phyloP scores from a whole-genome alignment of 2,329 filamentous ascomycete genomes.

The Alternaria infectoria region DNA sequence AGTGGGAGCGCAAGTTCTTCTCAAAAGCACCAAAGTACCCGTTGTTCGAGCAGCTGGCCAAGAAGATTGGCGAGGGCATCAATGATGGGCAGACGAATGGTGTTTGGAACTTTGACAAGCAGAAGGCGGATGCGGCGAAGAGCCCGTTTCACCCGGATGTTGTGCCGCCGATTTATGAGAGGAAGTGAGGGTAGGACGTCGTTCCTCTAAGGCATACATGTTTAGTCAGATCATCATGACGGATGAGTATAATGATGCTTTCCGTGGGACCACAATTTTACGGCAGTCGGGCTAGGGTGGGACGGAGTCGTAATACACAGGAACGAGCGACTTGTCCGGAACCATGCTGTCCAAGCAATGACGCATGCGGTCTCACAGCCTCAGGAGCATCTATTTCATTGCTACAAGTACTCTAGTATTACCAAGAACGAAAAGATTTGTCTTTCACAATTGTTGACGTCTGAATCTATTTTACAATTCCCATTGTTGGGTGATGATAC shows the following conservation, averaged over 20 bases:
- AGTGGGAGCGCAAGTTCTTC: conserved; percentile 90
- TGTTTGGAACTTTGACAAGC: conserved; percentile 71
- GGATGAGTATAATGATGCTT: too few relatives aligned
- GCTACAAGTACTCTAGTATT: too few relatives aligned
- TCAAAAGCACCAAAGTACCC: conserved; percentile 49
- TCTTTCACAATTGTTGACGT: too few relatives aligned
- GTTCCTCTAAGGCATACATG: too few relatives aligned
- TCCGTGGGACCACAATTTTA: too few relatives aligned
- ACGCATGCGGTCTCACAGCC: too few relatives aligned
- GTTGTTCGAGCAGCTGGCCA: conserved; percentile 57
- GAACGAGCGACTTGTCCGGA: too few relatives aligned
- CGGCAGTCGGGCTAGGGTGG: too few relatives aligned
- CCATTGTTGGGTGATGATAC: neutral
- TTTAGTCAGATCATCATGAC: too few relatives aligned
- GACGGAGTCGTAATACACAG: too few relatives aligned
- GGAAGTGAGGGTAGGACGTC: conserved; percentile 5
- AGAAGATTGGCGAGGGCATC: conserved; percentile 53
- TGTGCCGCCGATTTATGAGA: conserved; percentile 35
- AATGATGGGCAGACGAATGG: conserved; percentile 72
- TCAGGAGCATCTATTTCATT: too few relatives aligned
- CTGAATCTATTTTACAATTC: neutral
- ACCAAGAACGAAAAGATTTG: neutral
- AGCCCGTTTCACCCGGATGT: conserved; percentile 38
- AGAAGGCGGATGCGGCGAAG: conserved; percentile 51
- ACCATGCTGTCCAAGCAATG: too few relatives aligned